Percentiles rank a stretch among this genome's conserved stretches.
Conservation (phyloP, 805 yeast genomes). For the Candida manassasensis region DNA sequence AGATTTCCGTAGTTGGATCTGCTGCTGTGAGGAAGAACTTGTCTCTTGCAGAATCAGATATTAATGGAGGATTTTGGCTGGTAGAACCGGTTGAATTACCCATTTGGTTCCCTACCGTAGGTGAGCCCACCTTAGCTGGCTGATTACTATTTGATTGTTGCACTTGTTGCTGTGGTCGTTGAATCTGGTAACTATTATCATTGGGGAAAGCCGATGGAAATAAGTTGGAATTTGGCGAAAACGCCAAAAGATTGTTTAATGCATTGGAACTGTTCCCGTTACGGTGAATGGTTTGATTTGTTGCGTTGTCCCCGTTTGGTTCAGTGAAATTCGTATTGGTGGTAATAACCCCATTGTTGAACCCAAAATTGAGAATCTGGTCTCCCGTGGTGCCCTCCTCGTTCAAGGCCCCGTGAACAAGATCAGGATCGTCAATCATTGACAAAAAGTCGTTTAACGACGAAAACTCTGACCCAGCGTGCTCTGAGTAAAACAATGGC, state of each 20-base stretch:
- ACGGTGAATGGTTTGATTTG: neutral
- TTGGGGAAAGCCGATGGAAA: conserved; percentile 13
- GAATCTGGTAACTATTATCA: conserved; percentile 6
- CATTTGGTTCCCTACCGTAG: neutral
- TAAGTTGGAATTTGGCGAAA: conserved; percentile 25
- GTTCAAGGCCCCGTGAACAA: conserved; percentile 44
- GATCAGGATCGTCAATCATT: conserved; percentile 83
- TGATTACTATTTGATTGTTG: conserved; percentile 9
- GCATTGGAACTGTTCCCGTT: conserved; percentile 10
- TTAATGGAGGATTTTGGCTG: conserved; percentile 32
- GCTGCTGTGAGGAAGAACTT: conserved; percentile 95
- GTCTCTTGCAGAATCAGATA: conserved; percentile 79
- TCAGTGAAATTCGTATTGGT: neutral
- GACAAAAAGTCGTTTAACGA: conserved; percentile 84
- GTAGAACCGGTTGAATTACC: neutral
- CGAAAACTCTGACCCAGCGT: conserved; percentile 88
- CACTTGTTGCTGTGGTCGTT: conserved; percentile 8
- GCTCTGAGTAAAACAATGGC: conserved; percentile 83
- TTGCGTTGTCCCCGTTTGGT: neutral
- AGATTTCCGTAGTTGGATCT: conserved; percentile 89
- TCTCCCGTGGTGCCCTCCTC: conserved; percentile 18
- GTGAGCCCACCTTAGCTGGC: conserved; percentile 11
- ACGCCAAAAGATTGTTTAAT: conserved; percentile 20
- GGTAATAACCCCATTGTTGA: conserved; percentile 6
- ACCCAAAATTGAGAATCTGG: conserved; percentile 20